Base-by-base conservation (phyloP, 352 stramenopile genomes). In the Phytophthora tentaculata region DNA sequence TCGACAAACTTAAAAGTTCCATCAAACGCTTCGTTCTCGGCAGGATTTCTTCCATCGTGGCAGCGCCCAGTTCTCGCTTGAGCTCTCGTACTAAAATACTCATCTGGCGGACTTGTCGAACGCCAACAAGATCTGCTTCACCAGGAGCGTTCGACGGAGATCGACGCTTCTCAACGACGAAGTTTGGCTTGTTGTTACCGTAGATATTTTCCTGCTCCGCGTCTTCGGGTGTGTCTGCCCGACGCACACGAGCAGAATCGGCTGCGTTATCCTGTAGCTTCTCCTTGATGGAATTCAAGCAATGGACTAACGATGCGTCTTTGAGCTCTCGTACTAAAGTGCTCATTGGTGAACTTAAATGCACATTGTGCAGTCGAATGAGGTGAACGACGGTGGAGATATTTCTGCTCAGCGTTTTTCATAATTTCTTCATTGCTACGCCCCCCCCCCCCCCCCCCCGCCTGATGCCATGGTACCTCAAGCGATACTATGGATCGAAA, bases 41-140 rank as follows among this genome's bases (percentile, higher is more conserved):
- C 2, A 95, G 54, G 41, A 95, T 92, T 48, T 95, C 85, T 2
- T 94, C 67, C 57, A 89, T 89, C 22, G 81, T 83, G 3, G 79
- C 67, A 22, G 87, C 87, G 1, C 87, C 87, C 5, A 95, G 71
- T 58, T 92, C 87, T 20, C 81, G 85, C 58, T 93, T 91, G 1
- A 95, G 76, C 6, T 86, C 75, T n/a, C 81, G 83, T 0, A 95
- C 61, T 10, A 93, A 62, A 19, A 92, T 67, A 23, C 74, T 81
- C 82, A 94, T 91, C 52, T 90, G 69, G 0, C 87, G 83, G 19
- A 95, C 87, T 84, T 93, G 70, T 12, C 69, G 85, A 29, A 94
- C 76, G 1, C 87, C 87, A 6, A 74, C 76, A 7, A 95, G 63
- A 19, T 80, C 61, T 13, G 64, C 13, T 35, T 35, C 56, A 26